These are phyloP conservation scores for Cutaneotrichosporon curvatum DNA, from an alignment of 1,284 basidiomycete species.

Conservation along the genomic window DNA sequence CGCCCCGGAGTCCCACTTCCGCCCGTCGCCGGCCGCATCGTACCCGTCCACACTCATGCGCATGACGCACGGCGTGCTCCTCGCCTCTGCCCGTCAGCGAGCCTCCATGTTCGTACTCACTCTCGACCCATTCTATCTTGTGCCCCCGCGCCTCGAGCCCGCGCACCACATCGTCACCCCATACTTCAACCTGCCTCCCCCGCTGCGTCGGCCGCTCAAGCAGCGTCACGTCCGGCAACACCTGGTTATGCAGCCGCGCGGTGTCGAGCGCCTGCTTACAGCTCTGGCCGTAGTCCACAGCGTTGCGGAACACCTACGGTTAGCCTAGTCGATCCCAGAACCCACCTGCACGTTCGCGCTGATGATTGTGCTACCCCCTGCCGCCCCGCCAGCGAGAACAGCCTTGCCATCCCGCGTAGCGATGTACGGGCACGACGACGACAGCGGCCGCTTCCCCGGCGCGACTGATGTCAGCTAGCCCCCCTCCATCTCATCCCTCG, in stretches of 20 bases:
- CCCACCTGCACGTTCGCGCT: slow-evolving; percentile 32
- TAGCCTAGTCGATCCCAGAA: no score
- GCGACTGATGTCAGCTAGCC: no score
- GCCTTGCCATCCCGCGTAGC: slow-evolving; percentile 7
- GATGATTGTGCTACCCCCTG: slow-evolving; percentile 42
- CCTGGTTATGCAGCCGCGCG: slow-evolving; percentile 37
- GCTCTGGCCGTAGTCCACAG: slow-evolving; percentile 27
- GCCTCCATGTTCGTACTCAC: slow-evolving; percentile 5
- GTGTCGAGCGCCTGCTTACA: slow-evolving; percentile 24
- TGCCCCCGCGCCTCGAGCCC: slow-evolving; percentile 27
- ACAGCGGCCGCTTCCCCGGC: slow-evolving; percentile 33
- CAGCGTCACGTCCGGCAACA: slow-evolving; percentile 28
- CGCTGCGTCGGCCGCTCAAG: slow-evolving; percentile 23
- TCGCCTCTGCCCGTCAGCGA: slow-evolving; percentile 7
- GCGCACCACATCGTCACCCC: slow-evolving; percentile 17
- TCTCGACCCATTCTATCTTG: slow-evolving; percentile 23
- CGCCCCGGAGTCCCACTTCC: slow-evolving; percentile 30
- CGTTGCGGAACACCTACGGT: slow-evolving; percentile 18
- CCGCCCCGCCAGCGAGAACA: slow-evolving; percentile 32
- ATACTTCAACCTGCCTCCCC: slow-evolving; percentile 21
- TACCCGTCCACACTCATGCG: slow-evolving; percentile 14
- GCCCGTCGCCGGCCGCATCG: slow-evolving; percentile 27
- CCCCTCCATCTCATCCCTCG: no score
- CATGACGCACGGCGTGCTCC: slow-evolving; percentile 27
- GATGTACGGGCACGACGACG: slow-evolving; percentile 39